phyloP scores from a whole-genome alignment of 176 grass and related monocot genomes.

The Tillandsia fasciculata region DNA sequence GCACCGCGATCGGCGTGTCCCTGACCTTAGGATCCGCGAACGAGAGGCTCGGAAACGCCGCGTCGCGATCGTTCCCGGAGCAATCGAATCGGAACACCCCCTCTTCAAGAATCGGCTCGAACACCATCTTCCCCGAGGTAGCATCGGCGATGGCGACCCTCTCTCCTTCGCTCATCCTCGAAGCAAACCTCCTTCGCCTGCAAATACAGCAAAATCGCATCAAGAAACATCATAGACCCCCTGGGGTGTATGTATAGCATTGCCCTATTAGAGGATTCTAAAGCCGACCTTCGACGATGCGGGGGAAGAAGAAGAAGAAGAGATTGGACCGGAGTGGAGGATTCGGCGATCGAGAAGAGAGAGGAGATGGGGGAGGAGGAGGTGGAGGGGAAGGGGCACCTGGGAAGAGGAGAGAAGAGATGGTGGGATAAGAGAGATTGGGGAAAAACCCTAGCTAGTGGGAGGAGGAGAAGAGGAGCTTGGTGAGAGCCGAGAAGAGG shows the following conservation, averaged over 20 bases:
- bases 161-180: constrained; percentile 4
- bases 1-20: constrained; percentile 31
- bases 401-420: not conserved
- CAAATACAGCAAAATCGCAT: not conserved
- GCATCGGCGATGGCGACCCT: constrained; percentile 4
- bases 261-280: not conserved
- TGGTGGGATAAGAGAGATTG: not conserved
- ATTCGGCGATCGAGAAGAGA: not conserved
- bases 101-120: constrained; percentile 47
- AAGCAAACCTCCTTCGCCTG: not conserved
- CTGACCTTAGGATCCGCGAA: constrained; percentile 45
- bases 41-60: constrained; percentile 58
- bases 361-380: not conserved
- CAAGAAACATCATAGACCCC: not conserved
- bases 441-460: not conserved
- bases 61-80: constrained; percentile 38
- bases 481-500: not conserved
- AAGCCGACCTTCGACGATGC: not conserved
- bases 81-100: constrained; percentile 87
- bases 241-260: too few species aligned
- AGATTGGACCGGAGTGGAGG: not conserved
- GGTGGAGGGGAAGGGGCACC: not conserved
- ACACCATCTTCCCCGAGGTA: constrained; percentile 35
- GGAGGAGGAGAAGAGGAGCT: not conserved
- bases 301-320: not conserved